Percentiles rank a stretch among this genome's conserved stretches.
Conservation (phyloP, 345 rosid genomes). For the Diplotaxis tenuifolia region DNA sequence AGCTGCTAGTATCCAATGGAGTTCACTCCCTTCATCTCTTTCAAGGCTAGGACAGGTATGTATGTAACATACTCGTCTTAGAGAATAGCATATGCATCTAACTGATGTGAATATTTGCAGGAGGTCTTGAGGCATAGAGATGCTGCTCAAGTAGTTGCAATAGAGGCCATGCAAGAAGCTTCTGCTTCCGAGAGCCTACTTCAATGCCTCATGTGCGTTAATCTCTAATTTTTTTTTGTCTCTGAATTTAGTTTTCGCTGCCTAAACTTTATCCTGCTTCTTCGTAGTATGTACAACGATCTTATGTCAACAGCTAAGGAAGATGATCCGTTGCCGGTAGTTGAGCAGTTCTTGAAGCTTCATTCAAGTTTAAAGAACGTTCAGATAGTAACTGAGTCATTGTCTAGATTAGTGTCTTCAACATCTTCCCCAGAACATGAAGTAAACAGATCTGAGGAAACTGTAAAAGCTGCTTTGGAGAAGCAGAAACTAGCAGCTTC, state of each 20-base stretch:
- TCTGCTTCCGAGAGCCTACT: slow-evolving; percentile 88
- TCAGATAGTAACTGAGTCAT: slow-evolving; percentile 54
- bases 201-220: slow-evolving; percentile 73
- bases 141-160: slow-evolving; percentile 77
- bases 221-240: neutral
- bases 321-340: slow-evolving; percentile 82
- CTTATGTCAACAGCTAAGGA: slow-evolving; percentile 69
- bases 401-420: slow-evolving; percentile 46
- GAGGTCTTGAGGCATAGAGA: slow-evolving; percentile 85
- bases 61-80: too few relatives aligned
- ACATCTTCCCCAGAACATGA: slow-evolving; percentile 54
- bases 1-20: slow-evolving; percentile 71
- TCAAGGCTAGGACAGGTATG: slow-evolving; percentile 83
- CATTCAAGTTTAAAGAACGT: slow-evolving; percentile 58
- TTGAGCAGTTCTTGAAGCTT: slow-evolving; percentile 84
- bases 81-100: too few relatives aligned
- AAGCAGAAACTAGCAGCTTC: slow-evolving; percentile 63
- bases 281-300: slow-evolving; percentile 67
- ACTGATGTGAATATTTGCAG: slow-evolving; percentile 36
- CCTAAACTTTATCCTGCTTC: neutral
- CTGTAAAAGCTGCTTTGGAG: slow-evolving; percentile 53
- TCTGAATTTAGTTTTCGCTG: neutral
- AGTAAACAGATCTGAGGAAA: slow-evolving; percentile 67
- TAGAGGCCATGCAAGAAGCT: slow-evolving; percentile 92
- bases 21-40: slow-evolving; percentile 79